Evolutionary conservation across 768 basidiomycete genomes (phyloP).

Genomic region (Coprinellus aureogranulatus): DNA sequence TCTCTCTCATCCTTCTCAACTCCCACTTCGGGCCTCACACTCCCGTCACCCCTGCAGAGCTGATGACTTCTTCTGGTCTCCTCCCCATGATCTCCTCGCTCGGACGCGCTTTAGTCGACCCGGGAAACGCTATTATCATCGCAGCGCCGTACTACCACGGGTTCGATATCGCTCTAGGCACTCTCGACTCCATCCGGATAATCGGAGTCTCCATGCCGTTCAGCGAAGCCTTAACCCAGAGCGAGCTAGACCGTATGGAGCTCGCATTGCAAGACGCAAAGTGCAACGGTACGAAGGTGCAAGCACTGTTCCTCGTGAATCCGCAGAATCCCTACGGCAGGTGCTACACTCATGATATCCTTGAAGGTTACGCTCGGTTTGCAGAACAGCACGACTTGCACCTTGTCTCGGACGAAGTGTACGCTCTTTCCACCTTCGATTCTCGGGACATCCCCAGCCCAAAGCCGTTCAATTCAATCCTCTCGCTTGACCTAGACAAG

Average conservation of each 20-base stretch:
- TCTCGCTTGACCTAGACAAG: constrained; percentile 19
- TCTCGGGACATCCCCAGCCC: constrained; percentile 18
- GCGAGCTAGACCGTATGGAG: constrained; percentile 18
- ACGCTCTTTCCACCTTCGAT: constrained; percentile 22
- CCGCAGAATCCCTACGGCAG: constrained; percentile 29
- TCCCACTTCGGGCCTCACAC: constrained; percentile 12
- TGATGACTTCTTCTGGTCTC: constrained; percentile 15
- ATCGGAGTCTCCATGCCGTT: constrained; percentile 9
- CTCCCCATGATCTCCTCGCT: constrained; percentile 11
- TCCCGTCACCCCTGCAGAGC: constrained; percentile 8
- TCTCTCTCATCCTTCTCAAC: constrained; percentile 15
- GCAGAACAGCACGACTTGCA: constrained; percentile 23
- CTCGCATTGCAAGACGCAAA: constrained; percentile 13
- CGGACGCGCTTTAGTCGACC: constrained; percentile 13
- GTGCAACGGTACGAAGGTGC: constrained; percentile 15
- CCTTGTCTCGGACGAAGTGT: constrained; percentile 29
- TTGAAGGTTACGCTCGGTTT: constrained; percentile 18
- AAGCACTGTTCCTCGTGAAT: constrained; percentile 26
- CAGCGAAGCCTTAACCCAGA: constrained; percentile 11
- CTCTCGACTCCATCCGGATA: constrained; percentile 6
- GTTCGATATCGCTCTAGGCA: constrained; percentile 12
- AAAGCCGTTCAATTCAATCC: constrained; percentile 19
- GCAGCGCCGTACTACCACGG: constrained; percentile 18
- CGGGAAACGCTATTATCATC: constrained; percentile 15
- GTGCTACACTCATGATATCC: constrained; percentile 17